Evolutionary conservation across 306 rosid genomes (phyloP).

Genomic region (Dalbergia cochinchinensis): DNA sequence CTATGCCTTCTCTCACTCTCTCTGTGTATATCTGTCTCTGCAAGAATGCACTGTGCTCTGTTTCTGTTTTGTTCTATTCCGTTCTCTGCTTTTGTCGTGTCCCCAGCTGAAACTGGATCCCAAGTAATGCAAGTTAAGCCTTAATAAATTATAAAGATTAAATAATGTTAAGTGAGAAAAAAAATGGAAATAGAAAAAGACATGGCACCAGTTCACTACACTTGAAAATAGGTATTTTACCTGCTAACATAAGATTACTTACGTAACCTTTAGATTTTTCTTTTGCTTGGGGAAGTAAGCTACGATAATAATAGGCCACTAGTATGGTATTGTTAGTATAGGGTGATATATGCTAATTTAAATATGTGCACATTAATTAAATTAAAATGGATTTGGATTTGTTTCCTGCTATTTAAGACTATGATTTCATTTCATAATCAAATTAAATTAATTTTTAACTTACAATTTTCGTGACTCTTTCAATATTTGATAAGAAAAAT

Average conservation of each 20-base stretch:
- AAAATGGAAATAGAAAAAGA: constrained; percentile 48
- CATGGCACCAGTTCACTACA: constrained; percentile 42
- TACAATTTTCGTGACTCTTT: neutral
- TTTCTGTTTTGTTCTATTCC: too few species aligned
- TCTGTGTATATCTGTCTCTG: constrained; percentile 5
- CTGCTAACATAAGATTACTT: constrained; percentile 38
- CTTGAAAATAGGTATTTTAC: constrained; percentile 43
- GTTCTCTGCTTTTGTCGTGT: constrained; percentile 7
- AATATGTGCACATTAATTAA: too few species aligned
- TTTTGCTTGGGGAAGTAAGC: neutral
- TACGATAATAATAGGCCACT: neutral
- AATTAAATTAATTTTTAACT: neutral
- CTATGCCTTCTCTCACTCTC: constrained; percentile 34
- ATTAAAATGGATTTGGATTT: too few species aligned
- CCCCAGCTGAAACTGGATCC: constrained; percentile 16
- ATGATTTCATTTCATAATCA: neutral
- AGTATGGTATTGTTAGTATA: neutral
- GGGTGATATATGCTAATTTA: neutral
- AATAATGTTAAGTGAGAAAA: neutral
- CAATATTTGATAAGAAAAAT: too few species aligned
- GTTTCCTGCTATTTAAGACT: too few species aligned
- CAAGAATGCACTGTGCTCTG: constrained; percentile 2
- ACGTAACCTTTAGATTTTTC: constrained; percentile 37
- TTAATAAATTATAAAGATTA: neutral
- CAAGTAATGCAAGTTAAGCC: constrained; percentile 26